Conservation (phyloP, 1,284 basidiomycete species). For the Marasmius tenuissimus region DNA sequence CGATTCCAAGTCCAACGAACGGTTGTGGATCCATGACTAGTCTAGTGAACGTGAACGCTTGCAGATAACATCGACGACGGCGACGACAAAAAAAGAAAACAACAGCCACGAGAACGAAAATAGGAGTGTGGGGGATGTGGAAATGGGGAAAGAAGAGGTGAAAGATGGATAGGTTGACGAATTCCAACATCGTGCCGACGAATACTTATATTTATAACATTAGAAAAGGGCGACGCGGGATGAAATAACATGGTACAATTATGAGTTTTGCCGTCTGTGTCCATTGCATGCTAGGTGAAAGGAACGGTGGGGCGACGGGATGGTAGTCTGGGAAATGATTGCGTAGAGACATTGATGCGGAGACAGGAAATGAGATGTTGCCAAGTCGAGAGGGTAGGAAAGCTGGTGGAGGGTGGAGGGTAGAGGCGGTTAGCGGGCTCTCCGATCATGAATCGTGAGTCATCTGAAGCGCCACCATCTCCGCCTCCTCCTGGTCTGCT, state of each 20-base stretch:
- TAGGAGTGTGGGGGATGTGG: not conserved
- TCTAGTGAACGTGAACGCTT: not conserved
- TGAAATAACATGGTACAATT: not conserved
- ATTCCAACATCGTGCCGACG: not conserved
- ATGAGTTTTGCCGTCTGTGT: not conserved
- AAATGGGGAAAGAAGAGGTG: not conserved
- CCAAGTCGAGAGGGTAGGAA: not conserved
- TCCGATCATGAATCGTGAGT: constrained; percentile 1
- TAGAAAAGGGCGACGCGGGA: not conserved
- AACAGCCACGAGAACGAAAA: no score
- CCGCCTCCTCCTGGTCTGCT: constrained; percentile 9
- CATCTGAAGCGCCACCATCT: constrained; percentile 8
- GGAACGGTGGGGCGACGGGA: not conserved
- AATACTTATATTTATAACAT: constrained; percentile 2
- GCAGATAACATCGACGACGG: not conserved
- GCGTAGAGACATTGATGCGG: not conserved
- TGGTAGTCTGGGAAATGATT: not conserved
- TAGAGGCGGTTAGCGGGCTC: not conserved
- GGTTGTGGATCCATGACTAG: not conserved
- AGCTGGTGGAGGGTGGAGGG: no score
- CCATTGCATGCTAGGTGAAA: not conserved
- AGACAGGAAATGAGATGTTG: not conserved
- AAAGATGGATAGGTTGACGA: not conserved
- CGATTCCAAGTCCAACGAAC: not conserved
- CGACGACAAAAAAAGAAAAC: not conserved